Conservation (phyloP, 1,139 yeast species). For the Pneumocystis murina region DNA sequence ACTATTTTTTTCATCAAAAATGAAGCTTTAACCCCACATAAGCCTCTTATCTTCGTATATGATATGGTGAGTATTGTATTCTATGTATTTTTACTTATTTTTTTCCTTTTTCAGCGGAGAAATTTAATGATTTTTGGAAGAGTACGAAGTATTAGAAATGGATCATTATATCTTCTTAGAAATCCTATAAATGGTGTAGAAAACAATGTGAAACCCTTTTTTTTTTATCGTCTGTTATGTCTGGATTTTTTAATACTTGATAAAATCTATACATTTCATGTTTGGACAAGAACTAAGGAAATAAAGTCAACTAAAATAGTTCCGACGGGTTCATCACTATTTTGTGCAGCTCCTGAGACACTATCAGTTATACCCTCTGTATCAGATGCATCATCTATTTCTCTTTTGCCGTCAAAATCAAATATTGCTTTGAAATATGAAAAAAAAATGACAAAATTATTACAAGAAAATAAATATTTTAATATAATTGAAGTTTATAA, state of each 20-base stretch:
- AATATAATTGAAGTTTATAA: neutral
- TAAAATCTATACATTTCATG: neutral
- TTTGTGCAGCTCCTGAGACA: neutral
- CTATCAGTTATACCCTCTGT: too few relatives aligned
- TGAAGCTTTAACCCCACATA: too few relatives aligned
- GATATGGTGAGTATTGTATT: too few relatives aligned
- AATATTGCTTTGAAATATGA: neutral
- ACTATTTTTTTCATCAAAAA: too few relatives aligned
- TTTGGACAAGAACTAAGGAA: neutral
- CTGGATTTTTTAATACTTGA: neutral
- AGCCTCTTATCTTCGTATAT: too few relatives aligned
- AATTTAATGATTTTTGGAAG: neutral
- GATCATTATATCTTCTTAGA: neutral
- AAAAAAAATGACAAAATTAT: neutral
- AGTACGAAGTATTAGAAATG: neutral
- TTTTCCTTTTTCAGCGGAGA: neutral
- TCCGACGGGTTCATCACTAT: too few relatives aligned
- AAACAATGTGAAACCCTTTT: too few relatives aligned
- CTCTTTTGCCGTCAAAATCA: neutral
- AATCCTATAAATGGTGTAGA: neutral
- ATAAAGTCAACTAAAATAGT: too few relatives aligned
- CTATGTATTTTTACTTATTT: neutral
- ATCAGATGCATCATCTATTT: neutral
- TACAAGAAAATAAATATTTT: neutral
- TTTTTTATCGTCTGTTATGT: neutral